Evolutionary conservation across 1,284 basidiomycete genomes (phyloP).

Genomic region (Austroboletus niveus): DNA sequence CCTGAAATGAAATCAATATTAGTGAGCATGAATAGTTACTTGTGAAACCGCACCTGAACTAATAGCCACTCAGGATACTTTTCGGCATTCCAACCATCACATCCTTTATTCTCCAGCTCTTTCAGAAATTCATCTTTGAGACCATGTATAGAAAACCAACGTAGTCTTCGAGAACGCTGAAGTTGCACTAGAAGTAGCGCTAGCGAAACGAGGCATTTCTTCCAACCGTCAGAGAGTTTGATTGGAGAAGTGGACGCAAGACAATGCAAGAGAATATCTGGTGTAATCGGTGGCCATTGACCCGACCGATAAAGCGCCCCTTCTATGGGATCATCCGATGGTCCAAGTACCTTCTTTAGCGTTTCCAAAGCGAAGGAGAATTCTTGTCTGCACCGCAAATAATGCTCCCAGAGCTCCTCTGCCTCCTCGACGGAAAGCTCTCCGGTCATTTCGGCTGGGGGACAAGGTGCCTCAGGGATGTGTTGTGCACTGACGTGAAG

Average conservation of each 20-base stretch:
- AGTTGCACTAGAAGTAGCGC: too few species aligned
- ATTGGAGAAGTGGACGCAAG: conserved; percentile 14
- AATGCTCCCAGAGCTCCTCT: background rate
- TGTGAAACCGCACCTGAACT: conserved; percentile 46
- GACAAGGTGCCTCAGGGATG: background rate
- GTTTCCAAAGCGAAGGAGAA: background rate
- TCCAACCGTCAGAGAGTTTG: conserved; percentile 24
- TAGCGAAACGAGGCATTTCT: background rate
- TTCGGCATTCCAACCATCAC: conserved; percentile 12
- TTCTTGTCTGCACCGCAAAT: background rate
- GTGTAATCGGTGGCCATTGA: conserved; percentile 27
- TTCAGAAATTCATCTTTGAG: background rate
- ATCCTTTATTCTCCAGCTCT: conserved; percentile 18
- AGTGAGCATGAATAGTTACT: background rate
- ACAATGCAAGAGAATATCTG: conserved; percentile 21
- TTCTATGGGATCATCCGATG: background rate
- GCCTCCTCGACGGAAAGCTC: background rate
- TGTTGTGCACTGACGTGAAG: background rate
- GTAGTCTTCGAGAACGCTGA: background rate
- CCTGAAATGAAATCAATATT: conserved; percentile 25
- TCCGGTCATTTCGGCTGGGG: accelerated
- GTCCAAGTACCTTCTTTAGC: background rate
- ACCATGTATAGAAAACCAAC: background rate
- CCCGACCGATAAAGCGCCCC: background rate
- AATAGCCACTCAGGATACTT: conserved; percentile 42